Base-by-base conservation (phyloP, 1,284 basidiomycete genomes). In the Austroboletus niveus region DNA sequence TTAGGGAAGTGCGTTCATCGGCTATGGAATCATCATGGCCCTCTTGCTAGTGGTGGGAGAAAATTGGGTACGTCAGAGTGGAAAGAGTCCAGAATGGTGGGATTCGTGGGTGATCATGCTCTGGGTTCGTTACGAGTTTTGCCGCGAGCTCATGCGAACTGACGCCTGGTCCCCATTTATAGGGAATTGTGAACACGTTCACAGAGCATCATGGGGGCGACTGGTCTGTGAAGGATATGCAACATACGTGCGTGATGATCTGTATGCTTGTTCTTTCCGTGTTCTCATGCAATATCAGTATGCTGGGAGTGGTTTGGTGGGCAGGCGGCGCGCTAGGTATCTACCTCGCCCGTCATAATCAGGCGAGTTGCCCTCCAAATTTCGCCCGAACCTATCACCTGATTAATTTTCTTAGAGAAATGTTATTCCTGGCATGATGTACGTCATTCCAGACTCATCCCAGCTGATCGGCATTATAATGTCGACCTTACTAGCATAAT, bases 141-240 rank as follows among this genome's bases (percentile, higher is more conserved):
- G 15, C 27, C 15, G 20, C 10, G 1, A 8, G 4, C n/a, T n/a
- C 3, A 27, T 42, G 4, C 17, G 5, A 29, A 6, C 32, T 57
- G 12, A 55, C 27, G 1, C 5, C 27, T 49, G 27, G 44, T 20
- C 29, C 8, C 39, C 36, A 22, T 38, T 35, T 46, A 29, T 32
- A 70, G 65, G 67, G 69, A 31, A 47, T 58, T 77, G 87, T 98
- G 52, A 98, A 98, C 62, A 95, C 94, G 0, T 97, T 98, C 65
- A 97, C 94, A 2, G 92, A 96, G 65, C 92, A 94, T 64, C 88
- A 82, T 51, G 92, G 92, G 22, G 76, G 77, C 20, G 69, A 65
- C 2, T 94, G 92, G 92, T 90, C 90, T 9, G 87, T 88, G 57
- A 95, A 96, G 69, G 92, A 97, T 66, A 89, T 96, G 87, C 94